Evolutionary conservation across 192 early-diverging fungal species (phyloP).

Genomic region (Coemansia aciculifera): DNA sequence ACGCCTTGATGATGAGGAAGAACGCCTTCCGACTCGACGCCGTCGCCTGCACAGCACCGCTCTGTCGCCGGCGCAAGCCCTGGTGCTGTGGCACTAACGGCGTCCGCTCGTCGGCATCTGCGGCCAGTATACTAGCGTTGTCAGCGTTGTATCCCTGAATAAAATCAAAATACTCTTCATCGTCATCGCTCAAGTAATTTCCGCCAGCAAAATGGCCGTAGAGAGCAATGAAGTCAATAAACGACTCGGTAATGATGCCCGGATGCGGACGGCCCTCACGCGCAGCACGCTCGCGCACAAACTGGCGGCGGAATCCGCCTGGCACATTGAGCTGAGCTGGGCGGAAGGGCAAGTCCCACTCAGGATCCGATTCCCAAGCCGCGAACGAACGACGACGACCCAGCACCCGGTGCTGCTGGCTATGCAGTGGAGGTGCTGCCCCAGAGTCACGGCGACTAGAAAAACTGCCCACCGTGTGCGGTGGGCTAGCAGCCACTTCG

Average conservation of each 20-base stretch:
- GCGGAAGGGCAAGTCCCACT: slow-evolving; percentile 44
- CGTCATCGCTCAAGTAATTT: slow-evolving; percentile 80
- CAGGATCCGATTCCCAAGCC: slow-evolving; percentile 50
- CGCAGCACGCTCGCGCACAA: slow-evolving; percentile 74
- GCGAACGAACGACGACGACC: slow-evolving; percentile 47
- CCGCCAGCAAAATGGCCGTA: slow-evolving; percentile 97
- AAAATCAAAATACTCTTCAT: slow-evolving; percentile 60
- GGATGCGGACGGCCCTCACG: slow-evolving; percentile 65
- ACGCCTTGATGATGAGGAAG: slow-evolving; percentile 78
- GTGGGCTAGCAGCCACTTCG: background rate
- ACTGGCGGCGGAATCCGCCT: slow-evolving; percentile 90
- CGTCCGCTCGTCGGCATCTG: slow-evolving; percentile 23
- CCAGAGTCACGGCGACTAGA: slow-evolving; percentile 58
- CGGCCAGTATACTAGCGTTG: background rate
- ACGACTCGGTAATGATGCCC: slow-evolving; percentile 78
- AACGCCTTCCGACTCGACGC: slow-evolving; percentile 72
- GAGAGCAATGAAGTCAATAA: slow-evolving; percentile 92
- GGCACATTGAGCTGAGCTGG: slow-evolving; percentile 64
- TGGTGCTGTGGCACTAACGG: slow-evolving; percentile 16
- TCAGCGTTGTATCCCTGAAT: slow-evolving; percentile 17
- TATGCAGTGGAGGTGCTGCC: slow-evolving; percentile 25
- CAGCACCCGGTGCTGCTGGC: slow-evolving; percentile 33
- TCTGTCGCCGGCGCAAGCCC: slow-evolving; percentile 10
- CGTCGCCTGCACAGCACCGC: slow-evolving; percentile 38
- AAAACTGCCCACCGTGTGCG: background rate